Evolutionary conservation across 1,284 basidiomycete genomes (phyloP).

Genomic region (Ceratobasidium sp.): DNA sequence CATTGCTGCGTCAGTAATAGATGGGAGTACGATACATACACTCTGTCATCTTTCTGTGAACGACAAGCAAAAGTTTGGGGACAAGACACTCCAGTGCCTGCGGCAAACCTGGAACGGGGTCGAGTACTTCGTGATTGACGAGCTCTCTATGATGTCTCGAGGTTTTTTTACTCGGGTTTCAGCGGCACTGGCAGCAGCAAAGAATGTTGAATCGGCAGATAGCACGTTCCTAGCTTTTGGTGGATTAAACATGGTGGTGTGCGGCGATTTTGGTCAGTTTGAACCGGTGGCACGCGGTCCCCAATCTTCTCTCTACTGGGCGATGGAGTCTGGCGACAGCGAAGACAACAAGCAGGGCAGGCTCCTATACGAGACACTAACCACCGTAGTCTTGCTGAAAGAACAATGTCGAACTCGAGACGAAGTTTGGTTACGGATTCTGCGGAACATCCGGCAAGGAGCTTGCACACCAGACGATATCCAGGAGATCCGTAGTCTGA

Average conservation of each 20-base stretch:
- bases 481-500: conserved; percentile 46
- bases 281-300: conserved; percentile 27
- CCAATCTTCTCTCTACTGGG: neutral
- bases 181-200: conserved; percentile 33
- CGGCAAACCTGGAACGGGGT: conserved; percentile 38
- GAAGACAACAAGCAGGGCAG: neutral
- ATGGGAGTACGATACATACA: conserved; percentile 50
- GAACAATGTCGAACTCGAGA: conserved; percentile 52
- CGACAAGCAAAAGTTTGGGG: neutral
- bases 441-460: conserved; percentile 48
- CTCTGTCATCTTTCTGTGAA: neutral
- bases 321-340: neutral
- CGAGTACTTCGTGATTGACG: conserved; percentile 44
- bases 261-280: conserved; percentile 43
- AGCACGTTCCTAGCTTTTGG: conserved; percentile 35
- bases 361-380: conserved; percentile 39
- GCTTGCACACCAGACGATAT: conserved; percentile 47
- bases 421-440: conserved; percentile 49
- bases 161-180: conserved; percentile 30
- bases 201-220: neutral
- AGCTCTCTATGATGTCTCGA: conserved; percentile 43
- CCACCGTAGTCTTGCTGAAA: conserved; percentile 50
- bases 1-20: conserved; percentile 51
- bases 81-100: neutral
- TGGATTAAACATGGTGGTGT: conserved; percentile 42